Evolutionary conservation across 768 basidiomycete species (phyloP), one percentile per base, ranked within the genome.

Genomic region (Rhodotorula diobovata): DNA sequence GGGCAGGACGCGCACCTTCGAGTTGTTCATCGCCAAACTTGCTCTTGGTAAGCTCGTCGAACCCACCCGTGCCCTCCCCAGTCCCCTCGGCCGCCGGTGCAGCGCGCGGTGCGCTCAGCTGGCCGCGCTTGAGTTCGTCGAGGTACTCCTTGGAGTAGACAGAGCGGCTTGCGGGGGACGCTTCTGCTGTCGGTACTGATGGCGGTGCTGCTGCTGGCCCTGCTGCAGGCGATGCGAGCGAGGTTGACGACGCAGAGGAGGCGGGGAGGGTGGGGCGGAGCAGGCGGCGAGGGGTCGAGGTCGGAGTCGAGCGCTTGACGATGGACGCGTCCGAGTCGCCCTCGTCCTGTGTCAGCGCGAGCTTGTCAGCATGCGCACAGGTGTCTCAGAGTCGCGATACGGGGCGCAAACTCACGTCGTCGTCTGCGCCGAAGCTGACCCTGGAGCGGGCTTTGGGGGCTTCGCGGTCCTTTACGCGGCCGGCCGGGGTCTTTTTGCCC

Each of bases 71-170:
- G 18, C 23, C 62, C 16, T 37, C 61, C 10, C 28, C 28, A 1
- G 45, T 30, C 8, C 71, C 73, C 23, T 63, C 65, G 58, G 28
- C 32, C 18, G 64, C 28, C n/a, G 62, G 60, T 4, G 59, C 73
- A 15, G 66, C 61, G 21, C 71, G 41, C 4, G 78, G 70, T 20
- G 79, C 70, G 12, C 70, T 71, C 30, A 76, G 57, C 25, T 78
- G 77, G 1, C 79, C 69, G 7, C 79, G 79, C 71, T 82, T 82
- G 56, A 83, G 77, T 66, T 81, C 70, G 10, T 80, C 71, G 11
- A 83, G 78, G 70, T 82, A 81, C 50, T 79, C 80, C 14, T 75
- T 75, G 10, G 79, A 81, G 72, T 83, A 83, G n/a, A 73, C 32
- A 41, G 28, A n/a, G 16, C 37, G 58, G 12, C 34, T 34, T 4